These are phyloP conservation scores for Dactylonectria estremocensis DNA, from an alignment of 2,329 filamentous ascomycete genomes.

Conservation along the genomic window DNA sequence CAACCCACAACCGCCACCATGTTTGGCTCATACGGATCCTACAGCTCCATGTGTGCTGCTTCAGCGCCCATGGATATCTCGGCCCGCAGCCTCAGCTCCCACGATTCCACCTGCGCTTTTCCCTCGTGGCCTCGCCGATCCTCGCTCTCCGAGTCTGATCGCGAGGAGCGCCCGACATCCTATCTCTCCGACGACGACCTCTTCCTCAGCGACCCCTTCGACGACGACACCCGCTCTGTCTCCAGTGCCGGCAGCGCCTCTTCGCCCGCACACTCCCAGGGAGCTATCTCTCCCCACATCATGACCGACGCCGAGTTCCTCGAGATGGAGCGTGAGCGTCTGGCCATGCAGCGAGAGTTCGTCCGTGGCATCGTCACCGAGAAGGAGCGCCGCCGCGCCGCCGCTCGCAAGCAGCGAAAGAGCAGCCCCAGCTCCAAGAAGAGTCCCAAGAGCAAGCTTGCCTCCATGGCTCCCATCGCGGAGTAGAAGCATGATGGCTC, in stretches of 20 bases:
- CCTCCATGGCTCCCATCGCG: conserved; percentile 68
- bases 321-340: conserved; percentile 66
- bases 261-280: conserved; percentile 44
- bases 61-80: conserved; percentile 64
- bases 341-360: conserved; percentile 66
- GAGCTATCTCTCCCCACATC: conserved; percentile 53
- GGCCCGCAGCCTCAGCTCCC: conserved; percentile 57
- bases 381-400: conserved; percentile 68
- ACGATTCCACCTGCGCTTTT: conserved; percentile 67
- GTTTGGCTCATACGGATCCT: conserved; percentile 67
- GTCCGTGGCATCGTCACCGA: conserved; percentile 66
- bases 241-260: conserved; percentile 62
- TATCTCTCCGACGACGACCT: conserved; percentile 77
- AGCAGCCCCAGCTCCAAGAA: conserved; percentile 63
- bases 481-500: conserved; percentile 41
- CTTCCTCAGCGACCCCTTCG: conserved; percentile 66
- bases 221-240: conserved; percentile 66
- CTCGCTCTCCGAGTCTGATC: conserved; percentile 63
- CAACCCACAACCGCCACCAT: conserved; percentile 54
- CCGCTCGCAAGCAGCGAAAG: conserved; percentile 56
- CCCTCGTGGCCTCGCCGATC: conserved; percentile 72
- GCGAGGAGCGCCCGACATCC: conserved; percentile 64
- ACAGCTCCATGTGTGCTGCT: conserved; percentile 63
- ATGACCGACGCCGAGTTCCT: conserved; percentile 65
- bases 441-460: conserved; percentile 63